Conservation (phyloP, 2,329 filamentous ascomycete genomes). For the Diaporthe longicolla region DNA sequence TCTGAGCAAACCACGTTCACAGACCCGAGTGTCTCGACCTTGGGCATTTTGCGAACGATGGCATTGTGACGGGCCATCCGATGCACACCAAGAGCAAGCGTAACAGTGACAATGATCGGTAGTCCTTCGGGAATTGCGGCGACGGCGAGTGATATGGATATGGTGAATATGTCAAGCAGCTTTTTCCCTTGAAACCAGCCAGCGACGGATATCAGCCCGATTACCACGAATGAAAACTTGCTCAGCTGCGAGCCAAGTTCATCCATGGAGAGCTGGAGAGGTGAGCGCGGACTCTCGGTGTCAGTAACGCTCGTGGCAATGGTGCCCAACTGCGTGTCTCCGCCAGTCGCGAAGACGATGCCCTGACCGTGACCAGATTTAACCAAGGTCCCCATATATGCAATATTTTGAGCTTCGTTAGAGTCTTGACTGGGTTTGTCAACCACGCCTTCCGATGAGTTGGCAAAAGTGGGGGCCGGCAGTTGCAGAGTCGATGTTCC, state of each 20-base stretch:
- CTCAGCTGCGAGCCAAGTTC: conserved; percentile 95
- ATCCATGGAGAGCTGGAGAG: conserved; percentile 96
- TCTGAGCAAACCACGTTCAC: conserved; percentile 99
- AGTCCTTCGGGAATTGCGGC: conserved; percentile 96
- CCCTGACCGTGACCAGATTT: conserved; percentile 96
- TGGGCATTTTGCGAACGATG: conserved; percentile 95
- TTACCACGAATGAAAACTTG: conserved; percentile 96
- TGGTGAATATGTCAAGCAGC: conserved; percentile 95
- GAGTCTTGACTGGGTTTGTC: conserved; percentile 68
- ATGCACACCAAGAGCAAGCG: conserved; percentile 92
- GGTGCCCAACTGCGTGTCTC: conserved; percentile 93
- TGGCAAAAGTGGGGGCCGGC: conserved; percentile 52
- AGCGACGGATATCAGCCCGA: conserved; percentile 91
- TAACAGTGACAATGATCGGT: conserved; percentile 98
- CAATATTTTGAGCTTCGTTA: conserved; percentile 89
- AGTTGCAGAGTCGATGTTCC: conserved; percentile 50
- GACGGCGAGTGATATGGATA: conserved; percentile 95
- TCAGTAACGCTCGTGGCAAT: conserved; percentile 95
- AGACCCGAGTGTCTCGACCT: conserved; percentile 97
- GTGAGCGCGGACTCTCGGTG: conserved; percentile 95
- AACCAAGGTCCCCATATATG: conserved; percentile 97
- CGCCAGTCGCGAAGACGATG: conserved; percentile 96
- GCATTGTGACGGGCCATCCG: conserved; percentile 96
- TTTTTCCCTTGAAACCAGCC: conserved; percentile 92
- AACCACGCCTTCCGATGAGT: conserved; percentile 55